phyloP scores from a whole-genome alignment of 202 grass and related monocot genomes.

The Sporobolus alterniflorus region DNA sequence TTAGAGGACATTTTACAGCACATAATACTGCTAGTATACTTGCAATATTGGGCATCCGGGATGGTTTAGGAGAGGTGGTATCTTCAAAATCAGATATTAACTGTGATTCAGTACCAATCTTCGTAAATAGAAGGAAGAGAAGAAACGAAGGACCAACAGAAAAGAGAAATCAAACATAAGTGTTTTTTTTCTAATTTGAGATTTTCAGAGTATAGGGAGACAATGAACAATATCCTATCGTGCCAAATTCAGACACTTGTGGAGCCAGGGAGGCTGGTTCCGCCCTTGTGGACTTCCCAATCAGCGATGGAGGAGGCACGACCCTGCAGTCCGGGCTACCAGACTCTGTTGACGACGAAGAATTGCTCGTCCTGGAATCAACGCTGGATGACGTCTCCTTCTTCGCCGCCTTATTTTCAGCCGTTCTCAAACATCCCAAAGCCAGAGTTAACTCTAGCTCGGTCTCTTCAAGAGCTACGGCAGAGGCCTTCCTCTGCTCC shows the following conservation, averaged over 20 bases:
- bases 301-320: neutral
- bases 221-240: slow-evolving; percentile 11
- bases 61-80: no score
- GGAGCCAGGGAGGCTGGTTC: slow-evolving; percentile 56
- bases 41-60: no score
- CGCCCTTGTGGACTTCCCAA: slow-evolving; percentile 17
- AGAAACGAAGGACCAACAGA: no score
- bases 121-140: neutral
- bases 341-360: slow-evolving; percentile 61
- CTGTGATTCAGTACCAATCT: no score
- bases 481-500: slow-evolving; percentile 1
- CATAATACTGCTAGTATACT: no score
- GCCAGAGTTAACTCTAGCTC: slow-evolving; percentile 79
- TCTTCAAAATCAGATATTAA: no score
- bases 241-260: slow-evolving; percentile 44
- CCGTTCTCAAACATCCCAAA: slow-evolving; percentile 38
- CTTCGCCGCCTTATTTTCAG: neutral
- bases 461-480: slow-evolving; percentile 40
- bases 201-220: neutral
- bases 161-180: neutral
- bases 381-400: slow-evolving; percentile 33
- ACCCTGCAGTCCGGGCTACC: slow-evolving; percentile 8
- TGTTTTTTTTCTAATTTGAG: neutral
- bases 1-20: no score
- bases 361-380: slow-evolving; percentile 53